phyloP scores from a whole-genome alignment of 257 asterid genomes.

The Solanum peruvianum region DNA sequence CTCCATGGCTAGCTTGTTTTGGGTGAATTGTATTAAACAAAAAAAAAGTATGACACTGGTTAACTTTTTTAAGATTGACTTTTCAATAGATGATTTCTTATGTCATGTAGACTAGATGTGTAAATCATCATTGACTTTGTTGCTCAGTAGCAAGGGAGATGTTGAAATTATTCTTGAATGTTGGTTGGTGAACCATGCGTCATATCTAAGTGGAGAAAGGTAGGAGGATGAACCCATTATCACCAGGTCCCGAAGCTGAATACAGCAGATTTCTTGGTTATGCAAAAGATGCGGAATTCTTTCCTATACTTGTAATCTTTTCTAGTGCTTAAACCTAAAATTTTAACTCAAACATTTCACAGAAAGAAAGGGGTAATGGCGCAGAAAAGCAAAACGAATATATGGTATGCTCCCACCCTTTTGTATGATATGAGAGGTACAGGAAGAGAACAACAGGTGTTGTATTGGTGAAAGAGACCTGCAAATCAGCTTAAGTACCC shows the following conservation, averaged over 20 bases:
- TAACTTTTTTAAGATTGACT: not conserved
- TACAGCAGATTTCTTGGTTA: not conserved
- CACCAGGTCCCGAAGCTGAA: not conserved
- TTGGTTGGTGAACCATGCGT: not conserved
- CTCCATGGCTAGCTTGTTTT: not conserved
- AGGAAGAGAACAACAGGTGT: not conserved
- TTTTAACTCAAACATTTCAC: not conserved
- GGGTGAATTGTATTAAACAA: not conserved
- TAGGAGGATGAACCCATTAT: not conserved
- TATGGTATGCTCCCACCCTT: not conserved
- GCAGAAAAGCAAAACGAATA: not conserved
- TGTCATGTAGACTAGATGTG: not conserved
- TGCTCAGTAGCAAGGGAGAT: not conserved
- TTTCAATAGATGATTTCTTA: not conserved
- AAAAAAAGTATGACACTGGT: not conserved
- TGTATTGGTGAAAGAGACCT: not conserved
- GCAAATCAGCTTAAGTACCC: not conserved
- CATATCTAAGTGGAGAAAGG: not conserved
- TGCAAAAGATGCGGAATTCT: not conserved
- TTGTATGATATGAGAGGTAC: not conserved
- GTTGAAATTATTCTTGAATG: not conserved
- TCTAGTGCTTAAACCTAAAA: not conserved
- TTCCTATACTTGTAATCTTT: not conserved
- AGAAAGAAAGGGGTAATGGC: not conserved
- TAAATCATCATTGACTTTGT: not conserved